phyloP scores from a whole-genome alignment of 441 rosid species.

The Heliophila coronopifolia region DNA sequence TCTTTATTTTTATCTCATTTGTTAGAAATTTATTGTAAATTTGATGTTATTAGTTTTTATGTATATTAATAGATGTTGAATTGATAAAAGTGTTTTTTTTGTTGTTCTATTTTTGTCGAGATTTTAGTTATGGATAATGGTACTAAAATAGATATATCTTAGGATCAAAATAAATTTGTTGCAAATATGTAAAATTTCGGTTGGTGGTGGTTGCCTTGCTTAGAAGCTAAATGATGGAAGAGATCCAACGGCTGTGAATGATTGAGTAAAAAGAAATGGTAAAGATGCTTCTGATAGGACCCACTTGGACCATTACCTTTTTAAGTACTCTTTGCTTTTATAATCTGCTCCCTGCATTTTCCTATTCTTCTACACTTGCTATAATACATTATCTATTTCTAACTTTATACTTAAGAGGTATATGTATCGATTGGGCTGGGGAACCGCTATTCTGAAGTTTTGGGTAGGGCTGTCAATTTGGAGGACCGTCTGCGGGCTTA shows the following conservation, averaged over 20 bases:
- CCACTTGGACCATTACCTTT: conserved; percentile 2
- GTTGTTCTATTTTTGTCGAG: not conserved
- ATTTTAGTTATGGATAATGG: not conserved
- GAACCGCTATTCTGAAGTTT: too few relatives aligned
- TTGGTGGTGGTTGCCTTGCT: conserved; percentile 26
- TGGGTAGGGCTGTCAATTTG: too few relatives aligned
- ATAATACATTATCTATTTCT: not conserved
- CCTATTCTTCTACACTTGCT: not conserved
- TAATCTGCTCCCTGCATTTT: not conserved
- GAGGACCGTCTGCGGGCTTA: too few relatives aligned
- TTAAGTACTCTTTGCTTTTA: not conserved
- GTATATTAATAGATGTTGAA: not conserved
- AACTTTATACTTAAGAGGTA: too few relatives aligned
- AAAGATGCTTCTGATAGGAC: not conserved
- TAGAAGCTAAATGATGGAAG: conserved; percentile 7
- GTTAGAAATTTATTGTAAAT: not conserved
- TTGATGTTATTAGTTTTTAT: not conserved
- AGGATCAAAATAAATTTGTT: not conserved
- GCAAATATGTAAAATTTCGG: not conserved
- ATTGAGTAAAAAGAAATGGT: not conserved
- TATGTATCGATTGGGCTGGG: too few relatives aligned
- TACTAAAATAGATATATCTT: conserved; percentile 1
- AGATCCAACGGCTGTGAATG: conserved; percentile 25
- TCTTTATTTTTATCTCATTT: conserved; percentile 12
- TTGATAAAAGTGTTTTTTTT: not conserved